Percentiles rank a stretch among this genome's conserved stretches.
These are phyloP conservation scores for Oidiodendron maius DNA, from an alignment of 495 filamentous ascomycete genomes.

Conservation along the genomic window DNA sequence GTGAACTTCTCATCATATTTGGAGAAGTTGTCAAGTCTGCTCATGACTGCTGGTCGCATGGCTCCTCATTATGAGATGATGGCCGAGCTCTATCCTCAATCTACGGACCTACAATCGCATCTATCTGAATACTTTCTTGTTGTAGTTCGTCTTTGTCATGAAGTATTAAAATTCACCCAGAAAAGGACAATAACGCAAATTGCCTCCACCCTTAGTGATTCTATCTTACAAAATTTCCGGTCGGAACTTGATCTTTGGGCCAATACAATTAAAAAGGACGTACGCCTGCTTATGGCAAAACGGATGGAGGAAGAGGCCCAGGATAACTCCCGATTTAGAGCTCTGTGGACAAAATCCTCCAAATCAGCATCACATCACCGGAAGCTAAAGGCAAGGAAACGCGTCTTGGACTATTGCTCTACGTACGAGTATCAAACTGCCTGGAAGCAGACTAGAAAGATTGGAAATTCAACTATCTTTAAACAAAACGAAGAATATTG, in stretches of 20 bases:
- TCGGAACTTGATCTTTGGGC: slow-evolving; percentile 32
- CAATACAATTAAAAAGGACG: slow-evolving; percentile 31
- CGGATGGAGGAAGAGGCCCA: slow-evolving; percentile 24
- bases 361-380: slow-evolving; percentile 21
- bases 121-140: slow-evolving; percentile 38
- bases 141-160: slow-evolving; percentile 34
- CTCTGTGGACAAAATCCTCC: slow-evolving; percentile 20
- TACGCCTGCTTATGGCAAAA: slow-evolving; percentile 25
- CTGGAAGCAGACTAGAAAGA: slow-evolving; percentile 38
- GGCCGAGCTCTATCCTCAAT: slow-evolving; percentile 33
- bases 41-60: slow-evolving; percentile 33
- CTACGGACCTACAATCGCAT: slow-evolving; percentile 29
- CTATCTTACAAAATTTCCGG: slow-evolving; percentile 26
- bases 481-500: slow-evolving; percentile 23
- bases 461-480: slow-evolving; percentile 31
- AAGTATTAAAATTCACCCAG: slow-evolving; percentile 26
- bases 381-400: slow-evolving; percentile 23
- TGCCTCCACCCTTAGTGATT: slow-evolving; percentile 22
- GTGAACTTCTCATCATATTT: slow-evolving; percentile 27
- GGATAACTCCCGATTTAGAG: slow-evolving; percentile 26
- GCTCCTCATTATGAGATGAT: slow-evolving; percentile 35
- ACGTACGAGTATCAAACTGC: slow-evolving; percentile 33
- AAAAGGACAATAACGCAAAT: slow-evolving; percentile 32
- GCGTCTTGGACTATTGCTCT: slow-evolving; percentile 33
- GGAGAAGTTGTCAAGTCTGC: slow-evolving; percentile 33